Evolutionary conservation across 2,329 filamentous ascomycete species (phyloP).

Genomic region (Apiospora sp.): DNA sequence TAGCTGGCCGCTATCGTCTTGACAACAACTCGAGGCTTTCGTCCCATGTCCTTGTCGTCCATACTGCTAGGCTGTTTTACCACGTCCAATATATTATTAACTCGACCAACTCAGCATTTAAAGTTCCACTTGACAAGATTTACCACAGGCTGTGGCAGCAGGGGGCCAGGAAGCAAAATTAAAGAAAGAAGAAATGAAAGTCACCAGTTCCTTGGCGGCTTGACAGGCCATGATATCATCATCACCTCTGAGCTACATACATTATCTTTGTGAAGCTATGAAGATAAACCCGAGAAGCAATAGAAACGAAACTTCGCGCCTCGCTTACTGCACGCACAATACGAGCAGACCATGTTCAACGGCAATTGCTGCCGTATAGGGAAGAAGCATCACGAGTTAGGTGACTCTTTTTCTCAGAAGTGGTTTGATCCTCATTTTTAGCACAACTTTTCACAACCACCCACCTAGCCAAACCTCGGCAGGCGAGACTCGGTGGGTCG

Average conservation of each 20-base stretch:
- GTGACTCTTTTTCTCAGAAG: neutral
- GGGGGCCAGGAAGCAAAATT: neutral
- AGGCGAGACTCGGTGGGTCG: constrained; percentile 5
- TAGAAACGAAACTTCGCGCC: neutral
- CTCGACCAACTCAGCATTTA: constrained; percentile 1
- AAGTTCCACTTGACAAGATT: constrained; percentile 1
- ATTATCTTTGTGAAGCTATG: neutral
- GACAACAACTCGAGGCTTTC: constrained; percentile 1
- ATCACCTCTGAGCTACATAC: neutral
- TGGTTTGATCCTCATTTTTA: neutral
- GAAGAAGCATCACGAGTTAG: neutral
- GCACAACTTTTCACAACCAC: neutral
- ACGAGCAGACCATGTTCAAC: neutral
- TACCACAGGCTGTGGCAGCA: neutral
- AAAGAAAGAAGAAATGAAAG: neutral
- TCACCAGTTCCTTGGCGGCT: neutral
- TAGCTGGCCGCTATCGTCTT: constrained; percentile 7
- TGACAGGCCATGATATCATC: constrained; percentile 1
- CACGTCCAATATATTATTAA: neutral
- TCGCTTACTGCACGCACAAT: neutral
- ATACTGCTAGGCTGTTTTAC: constrained; percentile 8
- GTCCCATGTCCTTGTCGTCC: constrained; percentile 13
- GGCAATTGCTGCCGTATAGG: neutral
- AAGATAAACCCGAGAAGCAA: no score
- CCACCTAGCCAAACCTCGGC: constrained; percentile 1